Percentiles rank a stretch among this genome's conserved stretches.
Evolutionary conservation across 2,329 filamentous ascomycete species (phyloP).

Genomic region (Talaromyces sp.): DNA sequence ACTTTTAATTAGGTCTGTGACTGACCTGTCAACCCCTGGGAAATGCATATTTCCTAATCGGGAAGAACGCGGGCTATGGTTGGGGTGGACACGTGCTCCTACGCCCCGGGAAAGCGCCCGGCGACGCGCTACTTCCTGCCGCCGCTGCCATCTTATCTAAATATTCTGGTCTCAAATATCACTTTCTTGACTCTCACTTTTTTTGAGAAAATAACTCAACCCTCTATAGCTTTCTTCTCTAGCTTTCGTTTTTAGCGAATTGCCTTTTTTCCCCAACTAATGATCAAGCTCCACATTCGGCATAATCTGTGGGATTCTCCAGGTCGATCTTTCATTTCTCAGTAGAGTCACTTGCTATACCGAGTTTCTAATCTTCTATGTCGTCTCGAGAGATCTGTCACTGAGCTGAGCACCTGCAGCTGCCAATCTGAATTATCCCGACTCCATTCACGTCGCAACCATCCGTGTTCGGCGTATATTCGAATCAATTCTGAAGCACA

Average conservation of each 20-base stretch:
- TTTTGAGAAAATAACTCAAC: too few species aligned
- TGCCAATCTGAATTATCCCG: background rate
- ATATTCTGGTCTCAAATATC: background rate
- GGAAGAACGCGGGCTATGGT: background rate
- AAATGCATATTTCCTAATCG: background rate
- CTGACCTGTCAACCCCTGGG: background rate
- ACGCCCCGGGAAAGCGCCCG: background rate
- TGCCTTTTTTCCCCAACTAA: background rate
- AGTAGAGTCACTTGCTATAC: background rate
- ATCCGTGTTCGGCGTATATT: background rate
- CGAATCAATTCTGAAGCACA: background rate
- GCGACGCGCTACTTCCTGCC: constrained; percentile 1
- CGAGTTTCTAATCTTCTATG: background rate
- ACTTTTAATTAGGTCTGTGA: background rate
- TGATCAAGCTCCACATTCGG: background rate
- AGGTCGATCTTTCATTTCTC: background rate
- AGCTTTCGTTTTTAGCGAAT: background rate
- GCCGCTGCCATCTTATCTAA: background rate
- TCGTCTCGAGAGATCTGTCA: background rate
- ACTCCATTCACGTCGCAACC: background rate
- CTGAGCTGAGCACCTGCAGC: too few species aligned
- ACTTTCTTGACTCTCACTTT: background rate
- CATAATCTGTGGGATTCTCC: background rate
- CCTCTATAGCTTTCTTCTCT: too few species aligned
- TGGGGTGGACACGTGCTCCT: constrained; percentile 1